phyloP scores from a whole-genome alignment of 306 rosid species.

The Quercus cerris region DNA sequence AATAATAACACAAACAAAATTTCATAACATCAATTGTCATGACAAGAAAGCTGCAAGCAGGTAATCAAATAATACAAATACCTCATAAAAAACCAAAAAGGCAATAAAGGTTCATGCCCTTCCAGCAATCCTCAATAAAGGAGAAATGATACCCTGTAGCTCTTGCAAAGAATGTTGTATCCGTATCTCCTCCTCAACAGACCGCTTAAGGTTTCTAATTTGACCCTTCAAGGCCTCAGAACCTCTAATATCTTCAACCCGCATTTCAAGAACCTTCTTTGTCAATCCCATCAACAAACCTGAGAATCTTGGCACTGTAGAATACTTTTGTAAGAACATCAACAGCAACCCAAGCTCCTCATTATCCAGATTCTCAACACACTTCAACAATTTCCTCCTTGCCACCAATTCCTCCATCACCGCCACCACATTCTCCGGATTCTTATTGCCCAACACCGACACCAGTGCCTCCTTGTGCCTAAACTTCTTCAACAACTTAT shows the following conservation, averaged over 20 bases:
- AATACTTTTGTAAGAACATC: constrained; percentile 60
- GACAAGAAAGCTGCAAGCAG: background rate
- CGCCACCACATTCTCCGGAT: constrained; percentile 73
- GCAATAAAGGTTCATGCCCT: constrained; percentile 48
- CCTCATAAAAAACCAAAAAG: background rate
- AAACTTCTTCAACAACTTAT: constrained; percentile 77
- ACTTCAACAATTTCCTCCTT: constrained; percentile 67
- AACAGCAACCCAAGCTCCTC: constrained; percentile 62
- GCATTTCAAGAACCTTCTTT: constrained; percentile 65
- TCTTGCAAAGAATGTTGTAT: constrained; percentile 69
- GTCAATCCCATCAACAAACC: constrained; percentile 67
- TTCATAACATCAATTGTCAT: constrained; percentile 9
- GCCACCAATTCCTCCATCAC: constrained; percentile 88
- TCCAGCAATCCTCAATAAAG: constrained; percentile 72
- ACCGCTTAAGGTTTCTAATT: constrained; percentile 66
- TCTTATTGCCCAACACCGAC: constrained; percentile 55
- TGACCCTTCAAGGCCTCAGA: constrained; percentile 44
- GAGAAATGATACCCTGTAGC: constrained; percentile 86
- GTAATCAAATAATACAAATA: background rate
- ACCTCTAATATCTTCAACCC: constrained; percentile 58
- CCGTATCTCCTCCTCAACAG: constrained; percentile 69
- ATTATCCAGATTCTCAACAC: constrained; percentile 52
- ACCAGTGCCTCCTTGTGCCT: constrained; percentile 80
- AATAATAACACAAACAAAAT: background rate
- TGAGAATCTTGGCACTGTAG: constrained; percentile 53